Conservation (phyloP, 257 asterid genomes). For the Fraxinus quadrangulata region DNA sequence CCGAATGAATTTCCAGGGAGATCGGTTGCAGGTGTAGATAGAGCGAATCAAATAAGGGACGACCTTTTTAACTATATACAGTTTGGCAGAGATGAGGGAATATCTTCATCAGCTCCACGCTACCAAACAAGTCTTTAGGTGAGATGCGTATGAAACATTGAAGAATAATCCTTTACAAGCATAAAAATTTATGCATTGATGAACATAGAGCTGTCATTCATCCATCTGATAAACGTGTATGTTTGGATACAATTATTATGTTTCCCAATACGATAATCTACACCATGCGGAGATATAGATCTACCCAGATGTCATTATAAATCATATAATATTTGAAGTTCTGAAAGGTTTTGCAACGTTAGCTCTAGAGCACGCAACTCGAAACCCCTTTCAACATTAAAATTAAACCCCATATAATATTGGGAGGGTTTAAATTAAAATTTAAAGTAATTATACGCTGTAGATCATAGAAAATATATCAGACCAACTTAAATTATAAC, state of each 20-base stretch:
- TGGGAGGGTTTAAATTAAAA: no score
- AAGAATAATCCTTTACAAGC: background rate
- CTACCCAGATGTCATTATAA: no score
- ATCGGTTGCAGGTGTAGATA: constrained; percentile 19
- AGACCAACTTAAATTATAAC: no score
- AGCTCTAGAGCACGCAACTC: no score
- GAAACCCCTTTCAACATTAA: no score
- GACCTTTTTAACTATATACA: constrained; percentile 37
- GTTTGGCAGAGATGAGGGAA: constrained; percentile 29
- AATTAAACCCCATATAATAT: no score
- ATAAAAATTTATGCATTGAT: background rate
- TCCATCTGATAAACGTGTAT: background rate
- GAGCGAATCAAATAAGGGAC: constrained; percentile 32
- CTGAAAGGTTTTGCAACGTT: no score
- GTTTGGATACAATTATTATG: background rate
- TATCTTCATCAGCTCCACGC: constrained; percentile 11
- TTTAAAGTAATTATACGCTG: no score
- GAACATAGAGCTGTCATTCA: background rate
- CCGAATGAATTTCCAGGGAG: constrained; percentile 27
- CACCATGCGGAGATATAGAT: no score
- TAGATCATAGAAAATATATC: no score
- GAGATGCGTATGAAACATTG: background rate
- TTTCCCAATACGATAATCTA: background rate
- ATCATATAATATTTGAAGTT: no score
- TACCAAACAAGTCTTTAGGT: constrained; percentile 29